phyloP scores from a whole-genome alignment of 352 stramenopile genomes.

The Globisporangium apiculatum region DNA sequence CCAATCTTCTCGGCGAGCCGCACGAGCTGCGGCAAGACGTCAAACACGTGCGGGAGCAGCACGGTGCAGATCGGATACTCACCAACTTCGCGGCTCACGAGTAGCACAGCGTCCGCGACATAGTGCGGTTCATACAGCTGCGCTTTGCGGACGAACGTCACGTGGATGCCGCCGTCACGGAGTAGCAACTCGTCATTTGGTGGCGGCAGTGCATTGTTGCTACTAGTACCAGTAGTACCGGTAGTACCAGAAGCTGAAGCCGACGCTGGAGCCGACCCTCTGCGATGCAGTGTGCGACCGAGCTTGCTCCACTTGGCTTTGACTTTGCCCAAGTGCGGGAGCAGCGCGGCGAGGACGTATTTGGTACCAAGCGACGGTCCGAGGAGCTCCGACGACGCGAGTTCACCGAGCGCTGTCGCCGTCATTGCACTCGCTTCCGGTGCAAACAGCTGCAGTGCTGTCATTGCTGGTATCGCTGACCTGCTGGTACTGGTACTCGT shows the following conservation, averaged over 20 bases:
- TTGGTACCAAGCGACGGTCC: slow-evolving; percentile 54
- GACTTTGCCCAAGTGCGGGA: slow-evolving; percentile 44
- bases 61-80: slow-evolving; percentile 34
- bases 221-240: too few relatives aligned
- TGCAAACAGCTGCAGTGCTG: slow-evolving; percentile 28
- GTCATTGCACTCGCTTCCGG: slow-evolving; percentile 34
- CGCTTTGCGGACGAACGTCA: slow-evolving; percentile 54
- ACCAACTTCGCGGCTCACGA: slow-evolving; percentile 55
- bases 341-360: slow-evolving; percentile 46
- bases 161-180: slow-evolving; percentile 39
- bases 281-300: slow-evolving; percentile 27
- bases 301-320: slow-evolving; percentile 56
- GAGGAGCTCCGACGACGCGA: slow-evolving; percentile 41
- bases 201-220: too few relatives aligned
- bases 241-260: too few relatives aligned
- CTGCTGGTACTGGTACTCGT: too few relatives aligned
- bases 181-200: too few relatives aligned
- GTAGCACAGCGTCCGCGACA: slow-evolving; percentile 55
- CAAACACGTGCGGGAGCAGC: slow-evolving; percentile 53
- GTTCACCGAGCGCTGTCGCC: slow-evolving; percentile 39
- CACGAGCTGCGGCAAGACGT: slow-evolving; percentile 48
- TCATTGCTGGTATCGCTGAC: too few relatives aligned
- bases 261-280: slow-evolving; percentile 4
- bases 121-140: slow-evolving; percentile 57
- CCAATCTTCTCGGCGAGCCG: slow-evolving; percentile 56